Evolutionary conservation across 192 early-diverging fungal genomes (phyloP).

Genomic region (Lobosporangium transversale): DNA sequence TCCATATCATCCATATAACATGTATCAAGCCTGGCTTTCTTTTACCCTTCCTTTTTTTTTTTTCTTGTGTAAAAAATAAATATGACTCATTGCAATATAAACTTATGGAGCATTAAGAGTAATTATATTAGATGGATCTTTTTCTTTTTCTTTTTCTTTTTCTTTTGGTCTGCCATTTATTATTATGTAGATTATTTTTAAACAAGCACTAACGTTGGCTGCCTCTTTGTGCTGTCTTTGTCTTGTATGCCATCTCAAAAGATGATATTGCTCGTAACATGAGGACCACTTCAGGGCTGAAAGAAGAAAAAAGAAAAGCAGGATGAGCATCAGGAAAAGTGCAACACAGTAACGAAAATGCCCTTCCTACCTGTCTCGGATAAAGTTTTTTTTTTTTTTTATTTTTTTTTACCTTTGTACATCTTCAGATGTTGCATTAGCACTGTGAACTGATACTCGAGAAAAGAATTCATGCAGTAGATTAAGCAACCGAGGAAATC

Average conservation of each 20-base stretch:
- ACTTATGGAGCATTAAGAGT: no score
- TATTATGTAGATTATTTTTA: background rate
- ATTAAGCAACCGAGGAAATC: slow-evolving; percentile 61
- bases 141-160: background rate
- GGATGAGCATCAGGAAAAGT: no score
- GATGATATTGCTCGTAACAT: slow-evolving; percentile 54
- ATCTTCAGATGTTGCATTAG: slow-evolving; percentile 53
- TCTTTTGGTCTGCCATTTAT: no score
- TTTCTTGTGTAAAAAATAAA: background rate
- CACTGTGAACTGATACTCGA: slow-evolving; percentile 58
- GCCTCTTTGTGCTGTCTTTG: slow-evolving; percentile 28
- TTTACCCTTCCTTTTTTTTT: background rate
- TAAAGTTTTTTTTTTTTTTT: background rate
- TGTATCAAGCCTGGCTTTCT: background rate
- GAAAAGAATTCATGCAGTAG: slow-evolving; percentile 66
- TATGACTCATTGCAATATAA: background rate
- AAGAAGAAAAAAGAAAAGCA: no score
- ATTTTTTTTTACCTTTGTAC: slow-evolving; percentile 56
- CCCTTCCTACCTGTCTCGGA: no score
- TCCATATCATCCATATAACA: background rate
- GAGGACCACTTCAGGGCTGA: slow-evolving; percentile 49
- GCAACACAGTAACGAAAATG: no score
- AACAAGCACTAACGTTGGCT: slow-evolving; percentile 9
- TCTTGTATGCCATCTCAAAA: slow-evolving; percentile 44
- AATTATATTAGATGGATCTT: no score